Percentiles rank a stretch among this genome's conserved stretches.
Conservation (phyloP, 306 rosid genomes). For the Cucumis hystrix region DNA sequence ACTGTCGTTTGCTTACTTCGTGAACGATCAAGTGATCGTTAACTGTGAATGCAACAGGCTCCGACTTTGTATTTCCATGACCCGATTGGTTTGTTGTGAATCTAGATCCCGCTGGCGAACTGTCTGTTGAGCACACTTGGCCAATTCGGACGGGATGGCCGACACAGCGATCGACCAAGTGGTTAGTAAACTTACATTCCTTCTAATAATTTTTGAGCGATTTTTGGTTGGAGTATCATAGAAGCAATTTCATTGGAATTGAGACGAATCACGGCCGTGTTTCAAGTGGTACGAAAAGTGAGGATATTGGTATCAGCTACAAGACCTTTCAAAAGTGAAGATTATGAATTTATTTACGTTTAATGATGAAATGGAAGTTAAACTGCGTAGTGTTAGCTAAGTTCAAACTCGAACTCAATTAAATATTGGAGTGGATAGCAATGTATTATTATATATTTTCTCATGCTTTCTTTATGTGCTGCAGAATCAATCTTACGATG, state of each 20-base stretch:
- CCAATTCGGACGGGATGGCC: constrained; percentile 9
- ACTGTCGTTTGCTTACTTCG: background rate
- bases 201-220: background rate
- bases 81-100: background rate
- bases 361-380: background rate
- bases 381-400: background rate
- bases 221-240: background rate
- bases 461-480: background rate
- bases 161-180: background rate
- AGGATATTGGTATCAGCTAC: background rate
- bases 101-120: constrained; percentile 4
- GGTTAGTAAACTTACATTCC: background rate
- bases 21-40: background rate
- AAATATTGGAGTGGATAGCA: background rate
- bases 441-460: background rate
- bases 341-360: background rate
- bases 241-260: background rate
- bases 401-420: background rate
- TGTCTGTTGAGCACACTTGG: background rate
- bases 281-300: background rate
- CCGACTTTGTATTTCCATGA: background rate
- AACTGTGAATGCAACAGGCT: background rate
- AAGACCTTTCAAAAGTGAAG: background rate
- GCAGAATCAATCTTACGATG: constrained; percentile 33
- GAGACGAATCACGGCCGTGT: background rate